phyloP scores from a whole-genome alignment of 768 basidiomycete species.

The Boletales sp. region DNA sequence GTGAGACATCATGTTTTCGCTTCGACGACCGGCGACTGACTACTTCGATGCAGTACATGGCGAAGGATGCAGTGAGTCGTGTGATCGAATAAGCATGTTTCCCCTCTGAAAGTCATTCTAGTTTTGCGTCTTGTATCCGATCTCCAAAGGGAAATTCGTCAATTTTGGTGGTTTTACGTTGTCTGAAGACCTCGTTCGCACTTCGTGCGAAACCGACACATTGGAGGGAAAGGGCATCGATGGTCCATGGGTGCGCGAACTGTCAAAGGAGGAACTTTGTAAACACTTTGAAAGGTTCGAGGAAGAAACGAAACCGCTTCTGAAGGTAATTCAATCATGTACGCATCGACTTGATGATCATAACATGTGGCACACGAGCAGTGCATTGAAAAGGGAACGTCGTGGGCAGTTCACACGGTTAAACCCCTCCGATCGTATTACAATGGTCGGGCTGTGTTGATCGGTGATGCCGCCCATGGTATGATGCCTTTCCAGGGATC shows the following conservation, averaged over 20 bases:
- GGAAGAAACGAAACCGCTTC: constrained; percentile 52
- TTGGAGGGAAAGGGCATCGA: constrained; percentile 13
- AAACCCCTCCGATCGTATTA: constrained; percentile 49
- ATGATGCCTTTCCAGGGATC: constrained; percentile 44
- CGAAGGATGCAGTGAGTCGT: constrained; percentile 42
- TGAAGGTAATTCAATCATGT: constrained; percentile 41
- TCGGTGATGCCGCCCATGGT: constrained; percentile 42
- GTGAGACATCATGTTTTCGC: constrained; percentile 28
- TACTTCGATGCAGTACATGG: constrained; percentile 46
- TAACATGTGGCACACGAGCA: constrained; percentile 17
- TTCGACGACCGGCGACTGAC: constrained; percentile 2
- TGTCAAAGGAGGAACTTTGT: constrained; percentile 44
- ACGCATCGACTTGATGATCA: not conserved
- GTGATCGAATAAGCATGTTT: not conserved
- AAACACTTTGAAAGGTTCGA: constrained; percentile 52
- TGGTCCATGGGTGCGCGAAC: constrained; percentile 47
- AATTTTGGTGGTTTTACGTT: constrained; percentile 61
- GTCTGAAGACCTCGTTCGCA: constrained; percentile 49
- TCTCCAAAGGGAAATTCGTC: constrained; percentile 52
- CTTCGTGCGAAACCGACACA: constrained; percentile 31
- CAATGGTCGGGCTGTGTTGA: constrained; percentile 47
- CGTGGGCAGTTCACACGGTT: constrained; percentile 65
- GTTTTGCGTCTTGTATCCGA: constrained; percentile 63
- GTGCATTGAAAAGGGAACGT: constrained; percentile 49
- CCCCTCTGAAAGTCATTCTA: constrained; percentile 22